Base-by-base conservation (phyloP, 2,329 filamentous ascomycete genomes). In the Calycina marina region DNA sequence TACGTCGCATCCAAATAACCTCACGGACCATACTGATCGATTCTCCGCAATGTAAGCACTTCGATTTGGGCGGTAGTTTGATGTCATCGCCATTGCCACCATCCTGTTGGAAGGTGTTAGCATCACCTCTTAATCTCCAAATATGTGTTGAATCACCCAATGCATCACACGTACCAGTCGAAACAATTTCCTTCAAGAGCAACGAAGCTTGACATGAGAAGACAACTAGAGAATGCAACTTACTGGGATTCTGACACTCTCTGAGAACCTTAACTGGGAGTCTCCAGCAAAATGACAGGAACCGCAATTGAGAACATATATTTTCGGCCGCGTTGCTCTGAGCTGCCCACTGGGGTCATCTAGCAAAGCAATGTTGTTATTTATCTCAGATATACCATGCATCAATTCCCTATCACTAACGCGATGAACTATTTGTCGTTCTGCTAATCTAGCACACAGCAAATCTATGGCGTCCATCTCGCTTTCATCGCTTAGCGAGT, bases 341-440 rank as follows among this genome's bases (percentile, higher is more conserved):
- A 46, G 47, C 22, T 50, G 46, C 22, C 51, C 44, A 29, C 43
- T 44, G 14, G 56, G 54, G 36, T 58, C 55, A 37, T 56, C 54
- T 5, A 56, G 46, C 4, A 52, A 33, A 8, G 50, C 40, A 28
- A 59, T 55, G 15, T 48, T 54, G 32, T 44, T 48, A 12, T 51
- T 51, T 5, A 57, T 49, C 32, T 53, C 49, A 9, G 55, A 53
- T 24, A 59, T 47, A 15, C 43, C 52, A 38, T 53, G 49, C 36
- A 53, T 50, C 39, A 54, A 40, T 25, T 57, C 56, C 28, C 50
- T 41, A 40, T 60, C 57, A 34, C 57, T 60, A n/a, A 56, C 44
- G n/a, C 57, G 51, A 31, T 55, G 49, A 18, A 57, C 41, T 2
- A 55, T 36, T 36, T 56, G 55, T 10, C 56, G 48, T 16, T 56